phyloP scores from a whole-genome alignment of 1,284 basidiomycete genomes.

The Phellinidium pouzarii region DNA sequence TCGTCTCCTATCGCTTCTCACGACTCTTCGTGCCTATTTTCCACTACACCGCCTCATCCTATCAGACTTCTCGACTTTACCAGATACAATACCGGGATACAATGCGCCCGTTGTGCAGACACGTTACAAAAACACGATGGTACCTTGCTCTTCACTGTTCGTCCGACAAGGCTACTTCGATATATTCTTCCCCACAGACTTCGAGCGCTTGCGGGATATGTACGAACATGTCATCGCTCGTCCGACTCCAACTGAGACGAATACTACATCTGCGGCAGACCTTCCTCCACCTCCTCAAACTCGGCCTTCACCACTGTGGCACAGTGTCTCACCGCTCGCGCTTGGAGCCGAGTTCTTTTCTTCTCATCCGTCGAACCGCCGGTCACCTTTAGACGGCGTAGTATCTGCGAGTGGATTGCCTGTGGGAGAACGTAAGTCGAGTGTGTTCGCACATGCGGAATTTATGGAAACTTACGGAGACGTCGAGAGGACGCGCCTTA shows the following conservation, averaged over 20 bases:
- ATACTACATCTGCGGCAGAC: conserved; percentile 40
- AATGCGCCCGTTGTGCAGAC: conserved; percentile 98
- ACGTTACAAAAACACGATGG: conserved; percentile 74
- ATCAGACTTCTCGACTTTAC: conserved; percentile 87
- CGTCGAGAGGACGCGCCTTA: conserved; percentile 53
- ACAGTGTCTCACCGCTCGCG: conserved; percentile 42
- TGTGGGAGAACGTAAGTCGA: conserved; percentile 72
- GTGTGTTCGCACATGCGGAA: conserved; percentile 77
- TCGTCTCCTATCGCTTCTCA: conserved; percentile 80
- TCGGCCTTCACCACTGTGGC: conserved; percentile 45
- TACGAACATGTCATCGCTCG: conserved; percentile 77
- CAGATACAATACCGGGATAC: conserved; percentile 78
- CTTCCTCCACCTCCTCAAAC: conserved; percentile 29
- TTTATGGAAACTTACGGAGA: conserved; percentile 83
- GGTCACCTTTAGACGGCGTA: conserved; percentile 59
- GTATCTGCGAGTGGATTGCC: conserved; percentile 69
- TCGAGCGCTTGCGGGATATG: conserved; percentile 78
- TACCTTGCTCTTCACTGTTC: conserved; percentile 86
- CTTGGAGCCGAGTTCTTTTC: conserved; percentile 66
- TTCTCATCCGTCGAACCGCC: conserved; percentile 50
- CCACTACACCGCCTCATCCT: conserved; percentile 89
- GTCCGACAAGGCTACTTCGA: conserved; percentile 97
- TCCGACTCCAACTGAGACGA: conserved; percentile 29
- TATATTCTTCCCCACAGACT: conserved; percentile 98
- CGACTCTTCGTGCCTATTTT: conserved; percentile 78